These are phyloP conservation scores for Gymnopilus dilepis DNA, from an alignment of 768 basidiomycete genomes.

Conservation along the genomic window DNA sequence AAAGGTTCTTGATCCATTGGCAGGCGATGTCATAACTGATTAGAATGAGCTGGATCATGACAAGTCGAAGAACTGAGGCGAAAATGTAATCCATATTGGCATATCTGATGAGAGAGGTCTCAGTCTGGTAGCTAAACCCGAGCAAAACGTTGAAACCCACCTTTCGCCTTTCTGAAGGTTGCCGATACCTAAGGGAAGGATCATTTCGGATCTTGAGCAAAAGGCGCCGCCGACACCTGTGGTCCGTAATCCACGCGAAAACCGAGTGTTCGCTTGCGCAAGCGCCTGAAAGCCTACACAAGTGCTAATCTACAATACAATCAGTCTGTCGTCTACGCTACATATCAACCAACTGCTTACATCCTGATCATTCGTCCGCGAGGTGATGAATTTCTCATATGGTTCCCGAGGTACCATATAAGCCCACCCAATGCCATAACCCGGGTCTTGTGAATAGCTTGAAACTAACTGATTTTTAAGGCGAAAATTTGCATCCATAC, in stretches of 20 bases:
- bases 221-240: not conserved
- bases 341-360: not conserved
- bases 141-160: slow-evolving; percentile 18
- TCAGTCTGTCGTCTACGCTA: no score
- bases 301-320: not conserved
- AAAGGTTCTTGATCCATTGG: slow-evolving; percentile 32
- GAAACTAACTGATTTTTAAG: not conserved
- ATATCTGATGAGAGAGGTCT: not conserved
- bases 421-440: not conserved
- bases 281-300: slow-evolving; percentile 8
- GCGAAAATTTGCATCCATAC: not conserved
- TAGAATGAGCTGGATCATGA: no score
- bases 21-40: no score
- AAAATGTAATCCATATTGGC: slow-evolving; percentile 20
- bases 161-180: slow-evolving; percentile 32
- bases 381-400: not conserved
- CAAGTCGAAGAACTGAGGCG: slow-evolving; percentile 7
- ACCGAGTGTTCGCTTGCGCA: slow-evolving; percentile 1
- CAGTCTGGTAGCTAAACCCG: not conserved
- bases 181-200: not conserved
- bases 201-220: slow-evolving; percentile 7
- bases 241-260: not conserved
- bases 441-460: not conserved
- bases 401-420: not conserved
- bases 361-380: slow-evolving; percentile 1